Evolutionary conservation across 441 rosid species (phyloP).

Genomic region (Adansonia madagascariensis): DNA sequence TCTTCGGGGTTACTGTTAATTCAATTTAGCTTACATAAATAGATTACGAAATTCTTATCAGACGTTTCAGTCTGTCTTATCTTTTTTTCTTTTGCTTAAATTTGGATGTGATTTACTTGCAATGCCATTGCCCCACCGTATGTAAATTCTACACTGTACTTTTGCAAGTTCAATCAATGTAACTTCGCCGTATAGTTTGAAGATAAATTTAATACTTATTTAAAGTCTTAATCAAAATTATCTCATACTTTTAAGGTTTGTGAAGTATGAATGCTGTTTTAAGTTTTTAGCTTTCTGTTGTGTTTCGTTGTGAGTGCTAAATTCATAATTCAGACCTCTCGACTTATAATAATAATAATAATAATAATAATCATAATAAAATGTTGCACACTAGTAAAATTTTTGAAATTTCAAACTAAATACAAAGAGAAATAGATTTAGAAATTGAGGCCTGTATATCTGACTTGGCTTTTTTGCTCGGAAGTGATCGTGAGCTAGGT

Average conservation of each 20-base stretch:
- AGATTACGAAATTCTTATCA: neutral
- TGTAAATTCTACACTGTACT: neutral
- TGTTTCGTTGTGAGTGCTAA: neutral
- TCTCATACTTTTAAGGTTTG: neutral
- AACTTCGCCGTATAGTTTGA: neutral
- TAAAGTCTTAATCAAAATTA: neutral
- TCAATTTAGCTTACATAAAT: neutral
- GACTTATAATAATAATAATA: too few species aligned
- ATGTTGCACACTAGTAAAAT: neutral
- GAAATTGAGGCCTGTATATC: neutral
- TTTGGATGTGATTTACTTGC: neutral
- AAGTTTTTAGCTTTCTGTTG: neutral
- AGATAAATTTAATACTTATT: neutral
- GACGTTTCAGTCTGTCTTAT: neutral
- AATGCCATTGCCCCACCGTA: neutral
- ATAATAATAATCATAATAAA: neutral
- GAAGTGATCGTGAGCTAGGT: neutral
- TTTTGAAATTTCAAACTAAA: conserved; percentile 1
- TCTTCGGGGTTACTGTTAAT: neutral
- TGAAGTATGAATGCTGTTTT: neutral
- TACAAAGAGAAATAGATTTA: neutral
- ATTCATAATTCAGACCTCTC: neutral
- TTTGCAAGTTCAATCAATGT: neutral
- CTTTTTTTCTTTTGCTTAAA: neutral
- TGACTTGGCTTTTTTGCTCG: neutral